A percentile compares a stretch with the other conserved stretches of the same genome.
These are phyloP conservation scores for Mycena sp. DNA, from an alignment of 1,284 basidiomycete species.

Conservation along the genomic window DNA sequence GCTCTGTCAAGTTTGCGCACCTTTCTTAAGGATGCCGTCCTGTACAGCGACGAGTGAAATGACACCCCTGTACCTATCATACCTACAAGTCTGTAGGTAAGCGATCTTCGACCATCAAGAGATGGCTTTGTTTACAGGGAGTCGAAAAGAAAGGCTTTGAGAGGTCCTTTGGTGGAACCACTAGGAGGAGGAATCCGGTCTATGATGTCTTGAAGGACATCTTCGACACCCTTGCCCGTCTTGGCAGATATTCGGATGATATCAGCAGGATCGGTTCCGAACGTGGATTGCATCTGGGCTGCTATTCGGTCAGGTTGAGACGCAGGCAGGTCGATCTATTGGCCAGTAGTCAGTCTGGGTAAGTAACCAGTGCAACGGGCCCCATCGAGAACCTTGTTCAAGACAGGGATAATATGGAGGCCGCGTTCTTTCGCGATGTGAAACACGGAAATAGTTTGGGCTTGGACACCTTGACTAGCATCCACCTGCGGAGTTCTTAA, in stretches of 20 bases:
- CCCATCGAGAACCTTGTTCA: slow-evolving; percentile 84
- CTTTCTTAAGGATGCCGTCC: slow-evolving; percentile 70
- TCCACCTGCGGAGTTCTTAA: slow-evolving; percentile 68
- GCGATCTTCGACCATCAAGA: not conserved
- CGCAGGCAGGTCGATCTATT: slow-evolving; percentile 89
- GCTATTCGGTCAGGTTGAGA: slow-evolving; percentile 85
- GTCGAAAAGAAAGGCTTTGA: slow-evolving; percentile 94
- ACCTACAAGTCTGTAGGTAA: slow-evolving; percentile 59
- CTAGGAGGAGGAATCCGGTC: slow-evolving; percentile 83
- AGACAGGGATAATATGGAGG: slow-evolving; percentile 88
- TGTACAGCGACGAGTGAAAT: slow-evolving; percentile 92
- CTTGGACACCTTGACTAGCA: slow-evolving; percentile 97
- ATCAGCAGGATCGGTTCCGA: slow-evolving; percentile 79
- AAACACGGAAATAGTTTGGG: slow-evolving; percentile 96
- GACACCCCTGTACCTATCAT: slow-evolving; percentile 96
- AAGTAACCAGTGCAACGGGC: not conserved
- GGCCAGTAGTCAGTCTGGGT: not conserved
- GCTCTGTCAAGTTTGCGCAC: slow-evolving; percentile 42
- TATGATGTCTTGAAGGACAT: slow-evolving; percentile 84
- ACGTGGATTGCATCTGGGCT: slow-evolving; percentile 82
- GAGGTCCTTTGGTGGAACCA: slow-evolving; percentile 59
- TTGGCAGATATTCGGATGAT: slow-evolving; percentile 92
- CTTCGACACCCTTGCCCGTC: slow-evolving; percentile 84
- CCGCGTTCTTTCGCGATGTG: slow-evolving; percentile 88
- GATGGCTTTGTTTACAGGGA: slow-evolving; percentile 70